Evolutionary conservation across 2,329 filamentous ascomycete genomes (phyloP).

Genomic region (Penicillium corylophilum): DNA sequence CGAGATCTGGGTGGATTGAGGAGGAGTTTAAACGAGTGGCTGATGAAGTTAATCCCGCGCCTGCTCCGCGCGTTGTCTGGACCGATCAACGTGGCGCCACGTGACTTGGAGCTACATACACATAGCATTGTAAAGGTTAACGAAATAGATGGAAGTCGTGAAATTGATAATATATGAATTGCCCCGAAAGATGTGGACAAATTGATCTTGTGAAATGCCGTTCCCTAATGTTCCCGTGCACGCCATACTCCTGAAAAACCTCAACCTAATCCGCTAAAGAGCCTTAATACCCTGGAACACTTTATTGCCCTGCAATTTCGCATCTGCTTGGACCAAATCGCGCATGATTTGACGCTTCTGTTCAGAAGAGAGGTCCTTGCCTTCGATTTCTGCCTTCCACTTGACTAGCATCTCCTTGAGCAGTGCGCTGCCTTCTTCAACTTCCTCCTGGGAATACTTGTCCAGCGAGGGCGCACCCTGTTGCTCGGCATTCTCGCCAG

Average conservation of each 20-base stretch:
- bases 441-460: slow-evolving; percentile 74
- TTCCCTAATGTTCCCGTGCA: slow-evolving; percentile 6
- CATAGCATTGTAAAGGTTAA: background rate
- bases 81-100: slow-evolving; percentile 13
- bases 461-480: slow-evolving; percentile 38
- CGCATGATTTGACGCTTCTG: slow-evolving; percentile 77
- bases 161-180: background rate
- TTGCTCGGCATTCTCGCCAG: slow-evolving; percentile 30
- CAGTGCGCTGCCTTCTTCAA: slow-evolving; percentile 81
- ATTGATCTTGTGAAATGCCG: slow-evolving; percentile 6
- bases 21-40: slow-evolving; percentile 1
- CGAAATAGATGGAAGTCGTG: background rate
- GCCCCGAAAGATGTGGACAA: background rate
- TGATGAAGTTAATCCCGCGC: slow-evolving; percentile 3
- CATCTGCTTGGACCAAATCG: slow-evolving; percentile 73
- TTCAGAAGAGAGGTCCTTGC: slow-evolving; percentile 60
- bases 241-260: slow-evolving; percentile 14
- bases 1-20: background rate
- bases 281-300: slow-evolving; percentile 51
- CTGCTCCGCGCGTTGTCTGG: slow-evolving; percentile 17
- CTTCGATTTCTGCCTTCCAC: slow-evolving; percentile 78
- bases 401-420: slow-evolving; percentile 78
- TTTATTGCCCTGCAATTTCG: slow-evolving; percentile 60
- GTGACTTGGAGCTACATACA: slow-evolving; percentile 12
- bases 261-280: slow-evolving; percentile 32